Base-by-base conservation (phyloP, 306 rosid species). In the Chamaecrista fasciculata region DNA sequence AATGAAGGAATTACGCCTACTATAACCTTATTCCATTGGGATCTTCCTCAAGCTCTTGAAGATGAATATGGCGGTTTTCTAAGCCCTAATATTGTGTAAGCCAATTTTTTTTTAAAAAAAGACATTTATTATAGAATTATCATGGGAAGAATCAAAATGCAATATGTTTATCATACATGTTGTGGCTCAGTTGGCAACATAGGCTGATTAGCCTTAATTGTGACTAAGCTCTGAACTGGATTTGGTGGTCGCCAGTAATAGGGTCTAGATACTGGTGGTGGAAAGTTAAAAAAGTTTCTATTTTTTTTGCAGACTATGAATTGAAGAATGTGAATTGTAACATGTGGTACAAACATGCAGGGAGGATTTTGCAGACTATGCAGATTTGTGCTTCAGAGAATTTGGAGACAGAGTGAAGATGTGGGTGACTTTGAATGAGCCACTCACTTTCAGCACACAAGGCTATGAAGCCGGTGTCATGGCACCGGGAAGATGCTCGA, bases 321-420 rank as follows among this genome's bases (percentile, higher is more conserved):
- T n/a, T n/a, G n/a, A n/a, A n/a, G n/a, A n/a, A 28, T 28, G 33
- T 28, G 4, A 28, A 28, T 4, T 33, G 36, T 33, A 33, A 33
- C 36, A 28, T 67, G n/a, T 18, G 9, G n/a, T n/a, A n/a, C n/a
- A 34, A 61, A 33, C 46, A 8, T 63, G 18, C 2, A 85, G 84
- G 56, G 28, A 69, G 56, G 84, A 86, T 16, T 86, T 61, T 19
- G 5, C 26, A 43, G 79, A 86, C 58, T 86, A 78, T 21, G 79
- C 80, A 28, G 81, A 86, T 10, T 11, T 86, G 0, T 86, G 91
- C 67, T 83, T 12, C 40, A 80, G 44, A 69, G 77, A 76, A 53
- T 86, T 86, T 80, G 91, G 91, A 2, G 88, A 86, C 37, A 74
- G 79, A 48, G 88, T 86, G 39, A 86, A 83, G 66, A 15, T 62